Conservation (phyloP, 176 grass and related monocot genomes). For the Tillandsia leiboldiana region DNA sequence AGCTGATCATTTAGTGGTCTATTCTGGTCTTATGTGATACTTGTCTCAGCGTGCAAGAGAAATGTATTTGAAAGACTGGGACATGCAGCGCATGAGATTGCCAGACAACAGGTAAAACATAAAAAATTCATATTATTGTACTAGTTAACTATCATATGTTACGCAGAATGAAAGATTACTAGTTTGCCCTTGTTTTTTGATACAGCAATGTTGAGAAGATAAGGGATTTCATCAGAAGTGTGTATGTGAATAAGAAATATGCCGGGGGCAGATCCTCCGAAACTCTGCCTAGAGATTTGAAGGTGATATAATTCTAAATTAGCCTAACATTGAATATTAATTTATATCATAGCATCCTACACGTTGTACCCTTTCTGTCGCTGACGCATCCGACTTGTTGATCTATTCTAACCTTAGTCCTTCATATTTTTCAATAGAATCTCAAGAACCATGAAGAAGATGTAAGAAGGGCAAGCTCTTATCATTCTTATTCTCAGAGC, state of each 20-base stretch:
- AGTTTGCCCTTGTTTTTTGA: slow-evolving; percentile 16
- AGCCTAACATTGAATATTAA: not conserved
- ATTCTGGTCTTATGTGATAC: slow-evolving; percentile 17
- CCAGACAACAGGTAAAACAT: slow-evolving; percentile 65
- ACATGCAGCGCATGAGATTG: slow-evolving; percentile 92
- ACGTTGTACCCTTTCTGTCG: not conserved
- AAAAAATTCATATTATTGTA: slow-evolving; percentile 6
- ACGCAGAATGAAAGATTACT: slow-evolving; percentile 9
- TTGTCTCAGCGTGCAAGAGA: slow-evolving; percentile 70
- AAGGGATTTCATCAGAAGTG: slow-evolving; percentile 90
- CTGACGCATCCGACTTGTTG: not conserved
- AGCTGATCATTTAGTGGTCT: not conserved
- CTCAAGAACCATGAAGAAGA: slow-evolving; percentile 51
- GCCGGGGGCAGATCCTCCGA: slow-evolving; percentile 39
- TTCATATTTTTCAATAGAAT: slow-evolving; percentile 34
- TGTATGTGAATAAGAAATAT: slow-evolving; percentile 99
- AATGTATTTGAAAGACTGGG: slow-evolving; percentile 82
- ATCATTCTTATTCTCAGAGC: slow-evolving; percentile 98
- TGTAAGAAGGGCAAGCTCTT: slow-evolving; percentile 60
- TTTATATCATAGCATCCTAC: not conserved
- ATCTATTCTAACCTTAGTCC: slow-evolving; percentile 20
- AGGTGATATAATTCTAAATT: slow-evolving; percentile 38
- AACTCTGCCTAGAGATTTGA: slow-evolving; percentile 35
- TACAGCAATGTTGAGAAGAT: slow-evolving; percentile 87
- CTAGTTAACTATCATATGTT: slow-evolving; percentile 5